Conservation (phyloP, 495 filamentous ascomycete species). For the Glutinoglossum americanum region DNA sequence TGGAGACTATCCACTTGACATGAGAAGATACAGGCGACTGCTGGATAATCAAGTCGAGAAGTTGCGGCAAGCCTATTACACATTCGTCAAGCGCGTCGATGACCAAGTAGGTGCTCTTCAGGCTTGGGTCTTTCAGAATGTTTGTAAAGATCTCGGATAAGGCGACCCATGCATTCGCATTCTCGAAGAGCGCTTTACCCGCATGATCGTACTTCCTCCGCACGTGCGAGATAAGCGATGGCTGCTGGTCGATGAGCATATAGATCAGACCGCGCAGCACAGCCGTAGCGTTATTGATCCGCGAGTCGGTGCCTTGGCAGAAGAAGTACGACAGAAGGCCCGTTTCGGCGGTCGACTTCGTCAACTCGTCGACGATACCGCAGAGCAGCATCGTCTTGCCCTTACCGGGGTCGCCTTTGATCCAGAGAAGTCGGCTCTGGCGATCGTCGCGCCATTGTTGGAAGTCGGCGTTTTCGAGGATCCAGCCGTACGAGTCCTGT, state of each 20-base stretch:
- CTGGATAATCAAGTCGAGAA: conserved; percentile 17
- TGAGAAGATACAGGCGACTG: background rate
- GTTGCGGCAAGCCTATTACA: conserved; percentile 8
- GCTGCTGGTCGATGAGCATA: conserved; percentile 16
- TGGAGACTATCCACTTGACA: background rate
- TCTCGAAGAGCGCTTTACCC: conserved; percentile 15
- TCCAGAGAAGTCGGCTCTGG: conserved; percentile 21
- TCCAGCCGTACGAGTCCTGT: conserved; percentile 21
- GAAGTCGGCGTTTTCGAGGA: conserved; percentile 20
- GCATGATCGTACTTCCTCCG: conserved; percentile 14
- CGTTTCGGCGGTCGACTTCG: conserved; percentile 4
- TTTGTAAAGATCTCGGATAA: conserved; percentile 14
- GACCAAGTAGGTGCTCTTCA: conserved; percentile 14
- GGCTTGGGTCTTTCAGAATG: conserved; percentile 16
- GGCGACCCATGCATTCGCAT: conserved; percentile 12
- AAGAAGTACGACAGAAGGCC: conserved; percentile 24
- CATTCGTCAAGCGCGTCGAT: conserved; percentile 32
- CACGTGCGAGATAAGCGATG: conserved; percentile 15
- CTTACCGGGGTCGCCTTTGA: conserved; percentile 19
- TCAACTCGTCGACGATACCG: conserved; percentile 22
- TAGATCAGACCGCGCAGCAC: conserved; percentile 19
- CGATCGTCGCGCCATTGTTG: conserved; percentile 14
- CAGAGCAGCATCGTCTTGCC: conserved; percentile 21
- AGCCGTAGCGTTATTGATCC: conserved; percentile 16
- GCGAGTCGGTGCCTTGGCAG: conserved; percentile 19